phyloP scores from a whole-genome alignment of 2,329 filamentous ascomycete genomes.

The Neonectria ditissima region DNA sequence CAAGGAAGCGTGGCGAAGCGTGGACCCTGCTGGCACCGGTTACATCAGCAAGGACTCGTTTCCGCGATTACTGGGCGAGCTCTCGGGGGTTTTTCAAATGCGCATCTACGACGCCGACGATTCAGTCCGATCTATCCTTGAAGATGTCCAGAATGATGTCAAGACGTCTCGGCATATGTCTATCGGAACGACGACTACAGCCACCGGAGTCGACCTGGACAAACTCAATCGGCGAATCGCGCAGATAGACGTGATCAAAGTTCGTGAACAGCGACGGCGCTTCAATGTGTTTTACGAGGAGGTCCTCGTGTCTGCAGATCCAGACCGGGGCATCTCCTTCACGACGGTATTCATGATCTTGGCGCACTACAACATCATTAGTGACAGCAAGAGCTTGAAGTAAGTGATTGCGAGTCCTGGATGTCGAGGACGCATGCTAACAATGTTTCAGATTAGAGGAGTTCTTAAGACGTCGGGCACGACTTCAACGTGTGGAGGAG shows the following conservation, averaged over 20 bases:
- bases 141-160: conserved; percentile 76
- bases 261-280: conserved; percentile 79
- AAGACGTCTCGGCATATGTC: conserved; percentile 66
- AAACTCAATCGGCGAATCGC: conserved; percentile 80
- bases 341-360: conserved; percentile 93
- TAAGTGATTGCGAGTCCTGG: conserved; percentile 51
- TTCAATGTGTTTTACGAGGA: conserved; percentile 99
- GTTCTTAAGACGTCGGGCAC: conserved; percentile 88
- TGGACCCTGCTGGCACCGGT: conserved; percentile 90
- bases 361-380: conserved; percentile 98
- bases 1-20: conserved; percentile 98
- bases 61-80: conserved; percentile 87
- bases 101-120: conserved; percentile 93
- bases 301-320: conserved; percentile 92
- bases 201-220: conserved; percentile 75
- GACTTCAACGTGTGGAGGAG: conserved; percentile 94
- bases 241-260: conserved; percentile 78
- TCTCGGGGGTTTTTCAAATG: conserved; percentile 97
- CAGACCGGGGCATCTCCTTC: conserved; percentile 90
- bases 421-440: conserved; percentile 41
- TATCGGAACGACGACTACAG: conserved; percentile 63
- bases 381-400: conserved; percentile 93
- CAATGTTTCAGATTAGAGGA: conserved; percentile 78
- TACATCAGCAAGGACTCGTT: conserved; percentile 93
- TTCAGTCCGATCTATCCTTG: conserved; percentile 86